A percentile compares a stretch with the other conserved stretches of the same genome.
These are phyloP conservation scores for Aspergillus pseudoterreus DNA, from an alignment of 2,329 filamentous ascomycete species.

Conservation along the genomic window DNA sequence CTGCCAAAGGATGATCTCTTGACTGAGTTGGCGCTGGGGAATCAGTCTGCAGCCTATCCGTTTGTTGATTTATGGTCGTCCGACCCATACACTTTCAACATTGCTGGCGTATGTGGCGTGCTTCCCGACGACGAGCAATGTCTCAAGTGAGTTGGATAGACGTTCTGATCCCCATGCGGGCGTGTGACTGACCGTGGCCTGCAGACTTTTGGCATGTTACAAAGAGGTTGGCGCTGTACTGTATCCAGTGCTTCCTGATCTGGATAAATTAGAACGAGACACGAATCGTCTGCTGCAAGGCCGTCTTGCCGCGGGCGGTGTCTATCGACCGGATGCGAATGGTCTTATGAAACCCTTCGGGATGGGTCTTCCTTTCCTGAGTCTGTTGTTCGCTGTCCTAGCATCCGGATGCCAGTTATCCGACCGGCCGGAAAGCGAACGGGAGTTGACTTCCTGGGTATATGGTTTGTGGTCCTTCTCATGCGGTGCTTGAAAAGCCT, in stretches of 20 bases:
- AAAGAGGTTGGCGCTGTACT: slow-evolving; percentile 54
- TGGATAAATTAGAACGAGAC: slow-evolving; percentile 49
- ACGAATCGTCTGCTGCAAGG: slow-evolving; percentile 50
- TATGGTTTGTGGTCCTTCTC: slow-evolving; percentile 46
- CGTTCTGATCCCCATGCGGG: not conserved
- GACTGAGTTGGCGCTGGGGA: slow-evolving; percentile 57
- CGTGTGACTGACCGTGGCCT: slow-evolving; percentile 4
- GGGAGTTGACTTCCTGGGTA: slow-evolving; percentile 61
- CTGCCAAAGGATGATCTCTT: slow-evolving; percentile 57
- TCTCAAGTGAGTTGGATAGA: slow-evolving; percentile 19
- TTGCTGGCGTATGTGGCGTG: slow-evolving; percentile 53
- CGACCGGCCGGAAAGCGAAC: slow-evolving; percentile 52
- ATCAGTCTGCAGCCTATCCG: slow-evolving; percentile 58
- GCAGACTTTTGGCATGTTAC: slow-evolving; percentile 52
- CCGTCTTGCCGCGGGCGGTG: slow-evolving; percentile 40
- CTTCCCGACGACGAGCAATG: slow-evolving; percentile 55
- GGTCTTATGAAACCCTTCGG: slow-evolving; percentile 54
- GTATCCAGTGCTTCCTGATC: slow-evolving; percentile 55
- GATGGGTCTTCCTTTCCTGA: slow-evolving; percentile 56
- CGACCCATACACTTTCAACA: slow-evolving; percentile 53
- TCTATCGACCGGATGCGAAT: slow-evolving; percentile 42
- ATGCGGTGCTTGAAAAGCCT: not conserved
- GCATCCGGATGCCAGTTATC: slow-evolving; percentile 61
- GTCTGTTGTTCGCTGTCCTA: slow-evolving; percentile 58
- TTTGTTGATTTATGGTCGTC: slow-evolving; percentile 63